These are phyloP conservation scores for Hypomontagnella submonticulosa DNA, from an alignment of 495 filamentous ascomycete genomes.

Conservation along the genomic window DNA sequence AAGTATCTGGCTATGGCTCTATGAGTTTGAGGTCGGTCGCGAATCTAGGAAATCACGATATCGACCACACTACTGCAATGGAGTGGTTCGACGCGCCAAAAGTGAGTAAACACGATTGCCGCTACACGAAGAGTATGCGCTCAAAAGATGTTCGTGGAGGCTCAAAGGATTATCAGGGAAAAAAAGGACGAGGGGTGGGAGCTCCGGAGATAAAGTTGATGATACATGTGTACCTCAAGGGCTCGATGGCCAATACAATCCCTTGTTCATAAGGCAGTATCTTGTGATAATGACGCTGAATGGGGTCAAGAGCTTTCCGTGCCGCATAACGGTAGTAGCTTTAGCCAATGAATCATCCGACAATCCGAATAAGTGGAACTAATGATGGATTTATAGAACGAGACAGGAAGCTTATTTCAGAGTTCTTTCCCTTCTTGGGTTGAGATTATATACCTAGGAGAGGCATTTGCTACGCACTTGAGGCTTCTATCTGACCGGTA, in stretches of 20 bases:
- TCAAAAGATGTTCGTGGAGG: constrained; percentile 15
- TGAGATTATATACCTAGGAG: neutral
- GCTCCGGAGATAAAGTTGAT: constrained; percentile 31
- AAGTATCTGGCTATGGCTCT: constrained; percentile 2
- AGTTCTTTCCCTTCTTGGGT: too few species aligned
- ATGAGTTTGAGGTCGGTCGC: constrained; percentile 16
- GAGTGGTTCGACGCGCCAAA: neutral
- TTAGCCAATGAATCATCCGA: constrained; percentile 18
- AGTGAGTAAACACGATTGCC: neutral
- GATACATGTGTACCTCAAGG: constrained; percentile 2
- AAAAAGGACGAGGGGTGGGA: constrained; percentile 13
- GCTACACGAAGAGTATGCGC: constrained; percentile 3
- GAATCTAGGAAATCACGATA: constrained; percentile 13
- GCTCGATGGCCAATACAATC: constrained; percentile 1
- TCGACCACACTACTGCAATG: constrained; percentile 9
- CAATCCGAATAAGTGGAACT: constrained; percentile 20
- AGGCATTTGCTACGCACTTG: neutral
- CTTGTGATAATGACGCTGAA: constrained; percentile 33
- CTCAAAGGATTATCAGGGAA: constrained; percentile 21
- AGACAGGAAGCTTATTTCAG: neutral
- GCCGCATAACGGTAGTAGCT: neutral
- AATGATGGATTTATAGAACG: constrained; percentile 2
- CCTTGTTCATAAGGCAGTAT: neutral
- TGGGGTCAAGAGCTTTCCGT: constrained; percentile 24
- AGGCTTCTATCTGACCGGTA: too few species aligned